phyloP scores from a whole-genome alignment of 192 early-diverging fungal species.

The Dispira parvispora region DNA sequence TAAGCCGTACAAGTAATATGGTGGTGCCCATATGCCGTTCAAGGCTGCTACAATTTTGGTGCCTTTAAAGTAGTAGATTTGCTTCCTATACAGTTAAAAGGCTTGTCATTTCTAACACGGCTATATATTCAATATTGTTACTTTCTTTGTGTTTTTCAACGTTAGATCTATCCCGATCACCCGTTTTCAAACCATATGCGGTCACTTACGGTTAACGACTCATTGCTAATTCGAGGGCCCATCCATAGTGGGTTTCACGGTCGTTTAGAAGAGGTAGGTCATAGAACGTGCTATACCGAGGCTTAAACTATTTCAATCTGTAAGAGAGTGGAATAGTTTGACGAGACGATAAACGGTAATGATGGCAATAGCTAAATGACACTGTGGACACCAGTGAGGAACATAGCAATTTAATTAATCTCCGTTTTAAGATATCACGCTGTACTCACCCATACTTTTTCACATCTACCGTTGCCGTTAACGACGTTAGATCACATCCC shows the following conservation, averaged over 20 bases:
- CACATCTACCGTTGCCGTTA: background rate
- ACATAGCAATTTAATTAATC: background rate
- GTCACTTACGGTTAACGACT: background rate
- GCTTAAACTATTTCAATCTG: background rate
- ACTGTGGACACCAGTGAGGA: background rate
- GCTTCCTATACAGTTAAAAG: no score
- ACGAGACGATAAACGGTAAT: background rate
- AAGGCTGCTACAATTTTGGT: no score
- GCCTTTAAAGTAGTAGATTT: no score
- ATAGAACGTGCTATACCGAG: background rate
- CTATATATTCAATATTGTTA: no score
- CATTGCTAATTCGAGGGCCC: constrained; percentile 11
- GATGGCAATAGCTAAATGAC: background rate
- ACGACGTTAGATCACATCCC: background rate
- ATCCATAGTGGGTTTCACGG: constrained; percentile 2
- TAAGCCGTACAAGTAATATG: no score
- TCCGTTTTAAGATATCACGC: background rate
- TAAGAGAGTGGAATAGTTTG: background rate
- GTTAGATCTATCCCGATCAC: constrained; percentile 6
- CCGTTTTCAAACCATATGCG: background rate
- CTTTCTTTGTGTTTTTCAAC: no score
- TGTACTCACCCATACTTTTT: background rate
- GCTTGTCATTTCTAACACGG: no score
- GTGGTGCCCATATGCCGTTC: no score
- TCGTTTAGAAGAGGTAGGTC: constrained; percentile 3